phyloP scores from a whole-genome alignment of 768 basidiomycete species.

The Termitomyces sp. region DNA sequence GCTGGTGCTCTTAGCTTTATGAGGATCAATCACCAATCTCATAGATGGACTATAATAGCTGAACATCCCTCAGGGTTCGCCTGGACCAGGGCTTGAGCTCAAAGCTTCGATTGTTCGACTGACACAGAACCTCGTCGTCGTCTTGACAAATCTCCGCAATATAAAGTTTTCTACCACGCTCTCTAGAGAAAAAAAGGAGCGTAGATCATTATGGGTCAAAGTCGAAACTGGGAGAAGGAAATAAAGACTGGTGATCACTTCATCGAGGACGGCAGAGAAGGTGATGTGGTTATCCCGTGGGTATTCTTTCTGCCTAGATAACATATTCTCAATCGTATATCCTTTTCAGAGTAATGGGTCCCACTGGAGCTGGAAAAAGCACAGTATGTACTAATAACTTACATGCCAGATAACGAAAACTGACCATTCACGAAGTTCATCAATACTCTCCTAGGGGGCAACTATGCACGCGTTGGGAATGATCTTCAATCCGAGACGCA shows the following conservation, averaged over 20 bases:
- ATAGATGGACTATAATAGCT: background rate
- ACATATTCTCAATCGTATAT: background rate
- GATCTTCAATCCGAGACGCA: conserved; percentile 3
- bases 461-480: conserved; percentile 1
- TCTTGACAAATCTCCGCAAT: background rate
- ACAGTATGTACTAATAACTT: background rate
- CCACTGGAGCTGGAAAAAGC: conserved; percentile 5
- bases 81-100: background rate
- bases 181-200: background rate
- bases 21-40: background rate
- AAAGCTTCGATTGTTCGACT: background rate
- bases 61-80: background rate
- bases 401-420: background rate
- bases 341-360: conserved; percentile 3
- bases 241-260: background rate
- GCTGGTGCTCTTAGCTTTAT: background rate
- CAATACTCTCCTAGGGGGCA: conserved; percentile 2
- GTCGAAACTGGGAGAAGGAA: conserved; percentile 5
- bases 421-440: conserved; percentile 2
- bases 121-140: background rate
- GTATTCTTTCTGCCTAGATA: background rate
- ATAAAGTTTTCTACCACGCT: background rate
- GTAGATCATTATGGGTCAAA: background rate
- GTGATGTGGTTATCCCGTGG: conserved; percentile 3
- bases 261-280: conserved; percentile 1